phyloP scores from a whole-genome alignment of 148 eudicot genomes.

The Heliamphora exappendiculata region DNA sequence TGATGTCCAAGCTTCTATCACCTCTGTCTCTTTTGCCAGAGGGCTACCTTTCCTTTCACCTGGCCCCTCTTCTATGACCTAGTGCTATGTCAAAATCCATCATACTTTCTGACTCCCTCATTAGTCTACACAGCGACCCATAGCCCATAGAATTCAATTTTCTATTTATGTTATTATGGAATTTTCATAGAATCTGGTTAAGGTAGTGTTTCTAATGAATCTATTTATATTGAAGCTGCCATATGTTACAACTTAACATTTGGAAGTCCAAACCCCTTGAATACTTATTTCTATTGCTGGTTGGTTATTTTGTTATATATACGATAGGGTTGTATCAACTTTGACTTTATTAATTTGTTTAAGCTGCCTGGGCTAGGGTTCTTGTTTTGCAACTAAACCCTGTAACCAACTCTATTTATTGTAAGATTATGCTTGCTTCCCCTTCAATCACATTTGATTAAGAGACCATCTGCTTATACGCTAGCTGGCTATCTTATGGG shows the following conservation, averaged over 20 bases:
- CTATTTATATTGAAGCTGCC: not conserved
- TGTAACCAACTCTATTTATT: not conserved
- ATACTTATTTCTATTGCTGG: not conserved
- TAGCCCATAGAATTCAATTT: not conserved
- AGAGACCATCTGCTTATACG: not conserved
- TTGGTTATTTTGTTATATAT: not conserved
- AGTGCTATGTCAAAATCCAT: not conserved
- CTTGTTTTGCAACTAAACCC: not conserved
- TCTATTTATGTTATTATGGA: not conserved
- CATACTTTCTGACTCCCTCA: not conserved
- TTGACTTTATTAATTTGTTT: not conserved
- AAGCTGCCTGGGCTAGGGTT: not conserved
- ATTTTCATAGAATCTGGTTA: not conserved
- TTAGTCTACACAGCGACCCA: not conserved
- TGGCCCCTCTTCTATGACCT: too few relatives aligned
- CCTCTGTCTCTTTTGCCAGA: not conserved
- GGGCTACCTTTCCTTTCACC: too few relatives aligned
- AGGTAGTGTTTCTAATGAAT: too few relatives aligned
- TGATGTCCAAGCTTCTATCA: not conserved
- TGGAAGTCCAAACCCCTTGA: not conserved
- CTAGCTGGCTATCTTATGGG: not conserved
- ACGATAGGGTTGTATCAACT: not conserved
- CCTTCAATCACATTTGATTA: not conserved
- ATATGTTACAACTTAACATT: not conserved
- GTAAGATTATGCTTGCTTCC: too few relatives aligned